Evolutionary conservation across 495 filamentous ascomycete genomes (phyloP).

Genomic region (Ascodesmis nigricans): DNA sequence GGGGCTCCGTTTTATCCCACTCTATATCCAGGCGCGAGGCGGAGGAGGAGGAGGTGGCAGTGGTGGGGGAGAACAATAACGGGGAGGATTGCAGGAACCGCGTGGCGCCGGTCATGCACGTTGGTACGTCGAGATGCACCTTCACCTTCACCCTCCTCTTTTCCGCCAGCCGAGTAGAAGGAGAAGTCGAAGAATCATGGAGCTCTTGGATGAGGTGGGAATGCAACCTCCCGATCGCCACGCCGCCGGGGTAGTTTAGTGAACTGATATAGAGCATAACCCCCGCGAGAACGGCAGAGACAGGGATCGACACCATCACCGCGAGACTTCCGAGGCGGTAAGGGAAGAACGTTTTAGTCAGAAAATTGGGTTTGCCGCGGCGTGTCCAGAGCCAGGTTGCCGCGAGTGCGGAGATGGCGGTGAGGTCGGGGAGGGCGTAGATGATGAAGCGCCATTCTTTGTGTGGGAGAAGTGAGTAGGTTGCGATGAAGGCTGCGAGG

Average conservation of each 20-base stretch:
- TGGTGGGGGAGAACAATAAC: conserved; percentile 9
- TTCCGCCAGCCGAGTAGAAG: too few species aligned
- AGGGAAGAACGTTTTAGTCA: too few species aligned
- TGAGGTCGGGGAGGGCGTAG: conserved; percentile 62
- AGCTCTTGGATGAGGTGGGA: conserved; percentile 29
- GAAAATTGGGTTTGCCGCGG: conserved; percentile 34
- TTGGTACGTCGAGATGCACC: conserved; percentile 65
- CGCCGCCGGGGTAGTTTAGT: conserved; percentile 75
- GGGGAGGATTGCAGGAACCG: conserved; percentile 44
- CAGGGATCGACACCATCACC: conserved; percentile 26
- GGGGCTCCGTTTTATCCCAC: conserved; percentile 44
- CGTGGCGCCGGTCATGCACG: conserved; percentile 86
- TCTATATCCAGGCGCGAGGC: conserved; percentile 11
- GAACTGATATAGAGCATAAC: conserved; percentile 48
- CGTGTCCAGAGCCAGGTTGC: conserved; percentile 54
- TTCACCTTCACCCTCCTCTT: conserved; percentile 6
- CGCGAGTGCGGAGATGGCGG: conserved; percentile 51
- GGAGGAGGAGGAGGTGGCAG: not conserved
- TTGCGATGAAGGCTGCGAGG: conserved; percentile 42
- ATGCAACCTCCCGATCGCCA: conserved; percentile 38
- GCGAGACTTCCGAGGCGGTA: conserved; percentile 32
- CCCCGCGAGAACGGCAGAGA: conserved; percentile 38
- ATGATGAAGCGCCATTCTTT: conserved; percentile 95
- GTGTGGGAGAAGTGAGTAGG: conserved; percentile 75
- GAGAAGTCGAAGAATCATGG: not conserved